Evolutionary conservation across 768 basidiomycete species (phyloP).

Genomic region (Boletus speciosus): DNA sequence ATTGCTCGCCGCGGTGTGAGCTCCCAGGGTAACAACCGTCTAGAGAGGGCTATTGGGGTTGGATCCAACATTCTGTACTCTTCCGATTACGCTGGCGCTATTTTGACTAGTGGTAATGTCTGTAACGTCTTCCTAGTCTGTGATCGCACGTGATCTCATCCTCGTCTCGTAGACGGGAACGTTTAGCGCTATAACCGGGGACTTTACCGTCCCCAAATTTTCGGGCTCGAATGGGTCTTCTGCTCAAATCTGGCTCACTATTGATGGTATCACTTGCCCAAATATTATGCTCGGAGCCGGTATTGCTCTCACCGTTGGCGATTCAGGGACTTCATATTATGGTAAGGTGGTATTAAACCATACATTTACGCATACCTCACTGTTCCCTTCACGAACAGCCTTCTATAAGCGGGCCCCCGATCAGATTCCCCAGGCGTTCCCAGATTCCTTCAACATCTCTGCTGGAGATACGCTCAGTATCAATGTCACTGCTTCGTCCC

Average conservation of each 20-base stretch:
- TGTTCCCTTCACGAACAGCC: not conserved
- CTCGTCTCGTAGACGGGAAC: not conserved
- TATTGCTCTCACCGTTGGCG: not conserved
- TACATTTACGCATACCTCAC: not conserved
- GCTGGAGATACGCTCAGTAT: constrained; percentile 4
- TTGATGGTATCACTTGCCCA: not conserved
- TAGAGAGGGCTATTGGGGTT: not conserved
- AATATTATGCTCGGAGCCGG: constrained; percentile 1
- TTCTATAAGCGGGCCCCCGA: constrained; percentile 6
- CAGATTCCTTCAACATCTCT: not conserved
- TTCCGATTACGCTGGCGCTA: constrained; percentile 5
- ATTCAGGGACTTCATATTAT: not conserved
- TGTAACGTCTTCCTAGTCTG: not conserved
- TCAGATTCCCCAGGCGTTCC: not conserved
- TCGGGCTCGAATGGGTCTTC: not conserved
- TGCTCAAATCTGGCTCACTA: constrained; percentile 3
- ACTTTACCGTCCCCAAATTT: not conserved
- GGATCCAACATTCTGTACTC: not conserved
- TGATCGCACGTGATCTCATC: not conserved
- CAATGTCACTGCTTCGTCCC: not conserved
- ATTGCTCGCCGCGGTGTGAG: not conserved
- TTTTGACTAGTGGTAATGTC: not conserved
- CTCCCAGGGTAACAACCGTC: not conserved
- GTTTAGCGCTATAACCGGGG: constrained; percentile 5
- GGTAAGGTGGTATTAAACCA: not conserved